Evolutionary conservation across 306 rosid genomes (phyloP), one percentile per base, ranked within the genome.

Genomic region (Begonia fuchsioides): DNA sequence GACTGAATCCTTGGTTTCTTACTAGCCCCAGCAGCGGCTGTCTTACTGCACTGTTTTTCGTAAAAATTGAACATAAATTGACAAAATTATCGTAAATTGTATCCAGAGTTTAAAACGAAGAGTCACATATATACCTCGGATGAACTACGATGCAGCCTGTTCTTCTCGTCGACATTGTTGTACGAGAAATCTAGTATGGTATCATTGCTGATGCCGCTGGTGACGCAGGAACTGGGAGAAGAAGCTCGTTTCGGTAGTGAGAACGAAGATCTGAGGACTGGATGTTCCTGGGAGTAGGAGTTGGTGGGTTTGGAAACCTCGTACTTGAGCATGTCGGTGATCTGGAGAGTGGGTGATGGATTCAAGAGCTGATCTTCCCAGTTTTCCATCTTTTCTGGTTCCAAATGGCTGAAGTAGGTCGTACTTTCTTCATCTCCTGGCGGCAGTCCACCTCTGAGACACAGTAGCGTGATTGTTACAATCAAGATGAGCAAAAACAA

Each of bases 1-100:
- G 77, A 59, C 45, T 82, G 96, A 92, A 85, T 81, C 86, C 94
- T 85, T 61, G 98, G 87, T 74, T 86, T 92, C 78, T 92, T 92
- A 26, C 50, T 35, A 54, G 93, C 73, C 76, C 94, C 96, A 52
- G 85, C 93, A 60, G 48, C 63, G 63, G 52, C 67, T 54, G 68
- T 65, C 66, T 83, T 82, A 58, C 82, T 82, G 53, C 86, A 73
- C 96, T 90, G 35, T 20, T 50, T 45, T 19, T 63, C 8, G 35
- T 5, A 26, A 4, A 26, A 61, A 6, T 43, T 47, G 53, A 32
- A 46, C 47, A 53, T 32, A 12, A 26, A 13, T 13, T 7, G 17
- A 12, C 9, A 39, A 6, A 54, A 17, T 8, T 38, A 17, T 15
- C 41, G 38, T n/a, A n/a, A 17, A 26, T 26, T 26, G 35, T 26